Conservation (phyloP, 1,284 basidiomycete species). For the Puccinia triticina region DNA sequence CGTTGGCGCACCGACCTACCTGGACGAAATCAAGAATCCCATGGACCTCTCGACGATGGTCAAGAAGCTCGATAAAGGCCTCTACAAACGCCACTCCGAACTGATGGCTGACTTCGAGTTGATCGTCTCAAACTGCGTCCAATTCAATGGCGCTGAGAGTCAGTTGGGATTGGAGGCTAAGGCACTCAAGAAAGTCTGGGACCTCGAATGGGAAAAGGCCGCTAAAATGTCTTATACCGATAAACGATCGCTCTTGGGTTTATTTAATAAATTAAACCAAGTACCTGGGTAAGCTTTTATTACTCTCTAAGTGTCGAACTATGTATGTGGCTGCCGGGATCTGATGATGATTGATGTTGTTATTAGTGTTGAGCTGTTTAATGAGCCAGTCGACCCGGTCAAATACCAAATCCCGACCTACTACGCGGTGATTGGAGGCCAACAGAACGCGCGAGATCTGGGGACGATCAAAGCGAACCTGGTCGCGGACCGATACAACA, state of each 20-base stretch:
- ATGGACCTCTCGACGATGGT: slow-evolving; percentile 92
- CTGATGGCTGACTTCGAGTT: slow-evolving; percentile 80
- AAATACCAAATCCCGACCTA: slow-evolving; percentile 78
- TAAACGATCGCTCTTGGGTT: slow-evolving; percentile 16
- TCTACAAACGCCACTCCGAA: slow-evolving; percentile 76
- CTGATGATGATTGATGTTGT: slow-evolving; percentile 56
- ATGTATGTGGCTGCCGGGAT: slow-evolving; percentile 56
- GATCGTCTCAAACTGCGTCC: slow-evolving; percentile 75
- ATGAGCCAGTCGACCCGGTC: slow-evolving; percentile 66
- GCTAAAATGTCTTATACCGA: slow-evolving; percentile 63
- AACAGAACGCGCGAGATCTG: slow-evolving; percentile 84
- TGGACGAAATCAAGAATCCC: slow-evolving; percentile 85
- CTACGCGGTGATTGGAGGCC: slow-evolving; percentile 72
- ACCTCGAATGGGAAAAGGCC: slow-evolving; percentile 81
- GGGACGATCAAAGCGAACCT: slow-evolving; percentile 78
- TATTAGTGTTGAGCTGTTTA: slow-evolving; percentile 30
- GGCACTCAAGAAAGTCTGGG: slow-evolving; percentile 73
- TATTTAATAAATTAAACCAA: slow-evolving; percentile 54
- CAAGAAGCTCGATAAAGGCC: slow-evolving; percentile 70
- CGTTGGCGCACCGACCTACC: slow-evolving; percentile 69
- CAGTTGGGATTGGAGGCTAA: slow-evolving; percentile 75
- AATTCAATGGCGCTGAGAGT: slow-evolving; percentile 83
- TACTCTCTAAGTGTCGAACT: slow-evolving; percentile 52
- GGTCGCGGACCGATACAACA: slow-evolving; percentile 79
- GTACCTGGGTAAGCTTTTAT: slow-evolving; percentile 56